Evolutionary conservation across 176 grass and related monocot genomes (phyloP).

Genomic region (Juncus inflexus): DNA sequence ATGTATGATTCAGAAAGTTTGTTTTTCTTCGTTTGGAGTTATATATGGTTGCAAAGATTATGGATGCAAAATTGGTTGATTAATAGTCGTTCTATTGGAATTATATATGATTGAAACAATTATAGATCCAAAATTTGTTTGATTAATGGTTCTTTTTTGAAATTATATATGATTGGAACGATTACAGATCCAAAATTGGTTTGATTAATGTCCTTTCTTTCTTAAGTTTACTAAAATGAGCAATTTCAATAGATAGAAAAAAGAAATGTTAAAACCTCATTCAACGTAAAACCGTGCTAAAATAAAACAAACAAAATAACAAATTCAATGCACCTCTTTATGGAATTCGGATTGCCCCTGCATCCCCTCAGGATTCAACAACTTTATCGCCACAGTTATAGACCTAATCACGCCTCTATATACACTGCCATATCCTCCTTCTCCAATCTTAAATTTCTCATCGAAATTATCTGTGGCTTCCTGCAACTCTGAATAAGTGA

Average conservation of each 20-base stretch:
- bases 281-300: not conserved
- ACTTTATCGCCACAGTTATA: conserved; percentile 22
- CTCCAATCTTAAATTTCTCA: conserved; percentile 25
- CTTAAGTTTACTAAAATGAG: not conserved
- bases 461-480: conserved; percentile 28
- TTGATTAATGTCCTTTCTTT: not conserved
- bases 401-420: conserved; percentile 17
- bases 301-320: not conserved
- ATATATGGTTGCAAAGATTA: no score
- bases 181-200: not conserved
- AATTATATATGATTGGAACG: no score
- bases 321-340: conserved; percentile 18
- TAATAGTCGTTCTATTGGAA: not conserved
- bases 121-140: no score
- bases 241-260: not conserved
- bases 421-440: conserved; percentile 27
- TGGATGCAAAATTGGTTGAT: not conserved
- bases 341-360: conserved; percentile 22
- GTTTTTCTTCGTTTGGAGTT: no score
- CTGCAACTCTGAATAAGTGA: conserved; percentile 8
- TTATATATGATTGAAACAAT: not conserved
- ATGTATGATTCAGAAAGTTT: not conserved
- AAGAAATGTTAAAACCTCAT: no score
- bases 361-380: conserved; percentile 25
- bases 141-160: no score